Conservation (phyloP, 1,139 yeast species). For the Spathaspora jeffriesii region DNA sequence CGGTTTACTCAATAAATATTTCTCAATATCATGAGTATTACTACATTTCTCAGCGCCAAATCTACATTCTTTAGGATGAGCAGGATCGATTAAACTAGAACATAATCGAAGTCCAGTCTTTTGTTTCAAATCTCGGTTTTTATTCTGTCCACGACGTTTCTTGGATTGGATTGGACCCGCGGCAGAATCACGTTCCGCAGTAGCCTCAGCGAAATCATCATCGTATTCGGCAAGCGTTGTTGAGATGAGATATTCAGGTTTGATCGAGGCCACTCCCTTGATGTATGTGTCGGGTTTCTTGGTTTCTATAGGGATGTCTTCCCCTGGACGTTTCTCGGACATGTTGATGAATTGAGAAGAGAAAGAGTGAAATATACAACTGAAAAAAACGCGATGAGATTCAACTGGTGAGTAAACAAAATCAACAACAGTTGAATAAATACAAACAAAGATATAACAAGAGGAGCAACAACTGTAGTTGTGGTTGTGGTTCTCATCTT, state of each 20-base stretch:
- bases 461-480: too few relatives aligned
- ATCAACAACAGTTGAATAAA: too few relatives aligned
- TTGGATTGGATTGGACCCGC: constrained; percentile 23
- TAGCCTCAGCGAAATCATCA: constrained; percentile 48
- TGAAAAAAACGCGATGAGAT: too few relatives aligned
- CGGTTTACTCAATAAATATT: constrained; percentile 66
- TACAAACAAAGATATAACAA: too few relatives aligned
- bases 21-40: constrained; percentile 71
- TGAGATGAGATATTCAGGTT: constrained; percentile 56
- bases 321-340: constrained; percentile 21
- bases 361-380: background rate
- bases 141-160: constrained; percentile 85
- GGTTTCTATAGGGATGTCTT: constrained; percentile 12
- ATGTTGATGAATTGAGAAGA: background rate
- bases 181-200: constrained; percentile 32
- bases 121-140: constrained; percentile 79
- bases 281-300: constrained; percentile 5
- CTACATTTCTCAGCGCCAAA: constrained; percentile 76
- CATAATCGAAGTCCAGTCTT: constrained; percentile 74
- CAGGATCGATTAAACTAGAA: constrained; percentile 57
- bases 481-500: too few relatives aligned
- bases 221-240: constrained; percentile 45
- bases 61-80: constrained; percentile 49
- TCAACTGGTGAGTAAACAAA: too few relatives aligned
- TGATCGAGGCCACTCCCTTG: constrained; percentile 67